These are phyloP conservation scores for Silene noctiflora DNA, from an alignment of 179 eudicot genomes.

Conservation along the genomic window DNA sequence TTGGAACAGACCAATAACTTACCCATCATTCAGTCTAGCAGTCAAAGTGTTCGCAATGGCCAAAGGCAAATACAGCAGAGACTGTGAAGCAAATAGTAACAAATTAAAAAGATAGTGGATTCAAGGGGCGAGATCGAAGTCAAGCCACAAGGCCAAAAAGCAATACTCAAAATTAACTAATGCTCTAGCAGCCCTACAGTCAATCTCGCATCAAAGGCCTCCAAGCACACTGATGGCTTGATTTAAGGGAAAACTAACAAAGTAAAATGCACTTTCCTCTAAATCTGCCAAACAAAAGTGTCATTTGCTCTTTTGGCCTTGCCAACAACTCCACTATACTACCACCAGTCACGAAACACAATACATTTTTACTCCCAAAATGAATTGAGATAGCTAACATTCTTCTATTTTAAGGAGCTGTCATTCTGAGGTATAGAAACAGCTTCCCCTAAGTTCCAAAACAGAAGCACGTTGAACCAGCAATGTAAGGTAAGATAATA, in stretches of 20 bases:
- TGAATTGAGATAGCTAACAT: neutral
- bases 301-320: neutral
- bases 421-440: neutral
- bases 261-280: neutral
- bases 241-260: neutral
- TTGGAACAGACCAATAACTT: slow-evolving; percentile 18
- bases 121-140: neutral
- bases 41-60: slow-evolving; percentile 95
- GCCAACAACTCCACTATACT: neutral
- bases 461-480: no score
- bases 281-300: neutral
- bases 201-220: neutral
- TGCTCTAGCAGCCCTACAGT: neutral
- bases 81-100: slow-evolving; percentile 45
- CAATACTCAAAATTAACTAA: neutral
- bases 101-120: neutral
- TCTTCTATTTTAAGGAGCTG: neutral
- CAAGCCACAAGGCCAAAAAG: neutral
- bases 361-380: neutral
- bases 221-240: neutral
- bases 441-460: no score
- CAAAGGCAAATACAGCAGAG: slow-evolving; percentile 79
- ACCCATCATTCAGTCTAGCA: slow-evolving; percentile 92
- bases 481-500: neutral
- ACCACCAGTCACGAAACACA: neutral